Evolutionary conservation across 768 basidiomycete genomes (phyloP), one percentile per base, ranked within the genome.

Genomic region (Ramaria sp.): DNA sequence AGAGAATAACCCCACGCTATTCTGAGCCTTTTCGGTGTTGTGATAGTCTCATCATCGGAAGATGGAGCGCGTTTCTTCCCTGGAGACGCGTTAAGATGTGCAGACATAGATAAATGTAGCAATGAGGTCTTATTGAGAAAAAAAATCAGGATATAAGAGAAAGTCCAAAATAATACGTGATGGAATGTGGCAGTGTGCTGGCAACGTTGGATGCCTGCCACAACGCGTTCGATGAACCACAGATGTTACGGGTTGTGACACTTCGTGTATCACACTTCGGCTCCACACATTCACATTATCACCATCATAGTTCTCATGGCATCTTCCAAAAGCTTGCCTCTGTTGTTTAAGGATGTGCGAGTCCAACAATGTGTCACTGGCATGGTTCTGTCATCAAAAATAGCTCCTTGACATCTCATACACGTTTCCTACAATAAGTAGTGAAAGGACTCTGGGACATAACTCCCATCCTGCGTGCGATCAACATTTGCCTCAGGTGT

Each of bases 21-120:
- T 63, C 85, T 72, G 50, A 81, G 71, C 65, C 78, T 79, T 70
- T 89, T 90, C 50, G 87, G 85, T 0, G 84, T 85, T 55, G 79
- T 66, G 15, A 71, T 69, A 9, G 62, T 66, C 38, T 79, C 78
- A 57, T 77, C 72, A 47, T 71, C 70, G 55, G 71, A 72, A 22
- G 75, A 65, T 34, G 73, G 70, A 52, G 69, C 68, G 53, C 87
- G 79, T 66, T 83, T 86, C 72, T 87, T 88, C 61, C 65, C 75
- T 0, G 83, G 85, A 34, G 85, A 50, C 16, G 3, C 5, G 48
- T 18, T 37, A 12, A 50, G 48, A 34, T n/a, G n/a, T 22, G 24
- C 18, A 2, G 27, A 50, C 48, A 50, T 50, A 27, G 18, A 28
- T 22, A 48, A 3, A n/a, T 43, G 42, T 43, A 43, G 24, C 18